Evolutionary conservation across 2,329 filamentous ascomycete species (phyloP), one percentile per base, ranked within the genome.

Genomic region (Purpureocillium takamizusanense): DNA sequence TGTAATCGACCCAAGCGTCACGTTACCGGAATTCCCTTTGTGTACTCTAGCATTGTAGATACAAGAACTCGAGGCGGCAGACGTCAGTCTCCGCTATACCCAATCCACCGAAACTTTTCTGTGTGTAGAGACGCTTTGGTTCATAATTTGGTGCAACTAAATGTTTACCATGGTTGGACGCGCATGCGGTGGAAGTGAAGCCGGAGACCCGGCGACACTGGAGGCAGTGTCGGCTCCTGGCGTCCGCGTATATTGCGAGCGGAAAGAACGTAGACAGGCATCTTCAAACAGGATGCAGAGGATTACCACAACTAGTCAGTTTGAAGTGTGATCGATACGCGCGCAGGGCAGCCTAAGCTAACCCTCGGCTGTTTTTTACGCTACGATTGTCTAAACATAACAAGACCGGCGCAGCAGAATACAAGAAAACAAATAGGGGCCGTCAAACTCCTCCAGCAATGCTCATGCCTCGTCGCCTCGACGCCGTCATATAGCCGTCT

Each of bases 31-130:
- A 52, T 70, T 70, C 64, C 66, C 62, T 67, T 72, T 70, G 65
- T 79, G 72, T 76, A 76, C 69, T 78, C 71, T 81, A 81, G 75
- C 73, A 76, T 75, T 80, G 74, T 81, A 81, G 74, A 80, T 78
- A 77, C 62, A 65, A 67, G 60, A 63, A 60, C 46, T 55, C 49
- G 47, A 55, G 48, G 35, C 42, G 41, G 51, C 47, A 51, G 49
- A 56, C 53, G 46, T 42, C 47, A 49, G 51, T 48, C 53, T 57
- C 53, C 56, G 49, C 56, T 59, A 52, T 54, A 51, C 47, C 49
- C 50, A 47, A 45, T 43, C 35, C 46, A 45, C 46, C 49, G 45
- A 42, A 31, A 34, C 21, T 33, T 31, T 33, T 17, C 34, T 31
- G 12, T 38, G 36, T 42, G 21, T n/a, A n/a, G n/a, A n/a, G n/a